Evolutionary conservation across 768 basidiomycete genomes (phyloP), one percentile per base, ranked within the genome.

Genomic region (Termitomyces heimii): DNA sequence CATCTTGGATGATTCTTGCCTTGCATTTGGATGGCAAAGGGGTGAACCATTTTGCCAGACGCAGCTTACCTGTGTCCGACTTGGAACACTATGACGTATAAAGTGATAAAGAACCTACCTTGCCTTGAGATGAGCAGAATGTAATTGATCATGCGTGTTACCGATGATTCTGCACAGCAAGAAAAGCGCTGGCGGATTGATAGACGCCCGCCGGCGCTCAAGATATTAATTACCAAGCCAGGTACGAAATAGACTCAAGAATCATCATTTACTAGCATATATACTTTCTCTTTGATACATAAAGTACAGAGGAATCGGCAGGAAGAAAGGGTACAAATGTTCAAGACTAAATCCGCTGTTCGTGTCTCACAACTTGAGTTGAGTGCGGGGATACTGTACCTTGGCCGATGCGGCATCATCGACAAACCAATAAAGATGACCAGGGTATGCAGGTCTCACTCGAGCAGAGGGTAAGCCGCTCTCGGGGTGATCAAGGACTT

Each of bases 11-110:
- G 67, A 96, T 94, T 81, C 94, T 96, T 54, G 82, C 80, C 71
- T 93, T 95, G 35, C 77, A 75, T 71, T 94, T 92, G 22, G 86
- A 77, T 31, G 89, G 76, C 71, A 94, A 78, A 1, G 96, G 91
- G 20, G 83, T 80, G 70, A 92, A 98, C 96, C 96, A 98, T 81
- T 98, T 98, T 31, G 94, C 86, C 37, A 98, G 83, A 54, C 96
- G 85, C 51, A 98, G 83, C 76, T 96, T 96, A 63, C 95, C 93
- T 95, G 53, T 28, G 29, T 47, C 24, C 57, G 50, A 43, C 39
- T 49, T 50, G 16, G 18, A 51, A 24, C 52, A 49, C 31, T 6
- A 44, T 32, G 34, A 40, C 42, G 56, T 35, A 29, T 31, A 39
- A 22, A 26, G 47, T 20, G 34, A 10, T 55, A 26, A 28, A 34